These are phyloP conservation scores for Crithidia mellificae DNA, from an alignment of 208 protist species.

Conservation along the genomic window DNA sequence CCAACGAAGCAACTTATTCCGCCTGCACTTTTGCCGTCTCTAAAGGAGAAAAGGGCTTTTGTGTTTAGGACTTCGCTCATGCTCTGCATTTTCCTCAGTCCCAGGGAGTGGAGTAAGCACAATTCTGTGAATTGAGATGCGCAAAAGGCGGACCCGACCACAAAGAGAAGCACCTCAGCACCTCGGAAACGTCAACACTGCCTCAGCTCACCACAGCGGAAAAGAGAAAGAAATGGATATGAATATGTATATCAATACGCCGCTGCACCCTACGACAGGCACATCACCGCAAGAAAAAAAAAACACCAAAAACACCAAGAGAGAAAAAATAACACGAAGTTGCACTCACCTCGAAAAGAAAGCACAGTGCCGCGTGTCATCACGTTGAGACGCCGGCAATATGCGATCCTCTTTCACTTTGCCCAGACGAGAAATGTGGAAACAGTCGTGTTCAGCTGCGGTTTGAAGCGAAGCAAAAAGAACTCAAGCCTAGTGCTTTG, in stretches of 20 bases:
- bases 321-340: background rate
- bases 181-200: background rate
- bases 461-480: too few relatives aligned
- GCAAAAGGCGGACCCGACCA: background rate
- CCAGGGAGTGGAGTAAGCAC: background rate
- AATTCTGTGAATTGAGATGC: background rate
- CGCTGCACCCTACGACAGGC: background rate
- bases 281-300: too few relatives aligned
- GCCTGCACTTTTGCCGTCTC: background rate
- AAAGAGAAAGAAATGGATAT: background rate
- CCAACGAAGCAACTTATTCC: background rate
- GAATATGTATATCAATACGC: background rate
- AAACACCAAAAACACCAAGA: background rate
- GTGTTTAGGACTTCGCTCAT: too few relatives aligned
- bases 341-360: background rate
- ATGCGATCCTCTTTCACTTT: too few relatives aligned
- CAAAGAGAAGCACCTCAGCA: too few relatives aligned
- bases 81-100: too few relatives aligned
- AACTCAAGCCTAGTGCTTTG: too few relatives aligned
- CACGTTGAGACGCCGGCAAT: too few relatives aligned
- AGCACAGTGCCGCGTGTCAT: too few relatives aligned
- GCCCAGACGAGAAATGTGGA: too few relatives aligned
- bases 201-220: background rate
- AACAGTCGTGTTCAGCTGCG: too few relatives aligned
- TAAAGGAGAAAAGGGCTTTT: too few relatives aligned